Evolutionary conservation across 768 basidiomycete species (phyloP), one percentile per base, ranked within the genome.

Genomic region (Peribolospora kevripleyi): DNA sequence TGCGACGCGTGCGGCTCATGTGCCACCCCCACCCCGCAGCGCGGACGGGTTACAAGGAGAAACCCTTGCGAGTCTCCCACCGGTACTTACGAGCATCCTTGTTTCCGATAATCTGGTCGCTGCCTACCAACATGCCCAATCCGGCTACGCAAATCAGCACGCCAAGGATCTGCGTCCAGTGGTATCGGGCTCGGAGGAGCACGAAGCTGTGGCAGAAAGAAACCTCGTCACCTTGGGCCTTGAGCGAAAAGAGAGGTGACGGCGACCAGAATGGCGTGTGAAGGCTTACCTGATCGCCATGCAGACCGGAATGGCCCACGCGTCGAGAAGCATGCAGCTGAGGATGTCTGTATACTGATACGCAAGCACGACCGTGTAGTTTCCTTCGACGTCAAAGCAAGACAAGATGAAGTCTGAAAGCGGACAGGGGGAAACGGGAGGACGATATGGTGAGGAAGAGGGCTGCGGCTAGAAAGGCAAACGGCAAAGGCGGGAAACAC

Each of bases 71-170:
- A 25, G 25, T 25, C 25, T 25, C 25, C 25, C 25, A 25, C 25
- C 25, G 25, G 25, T 25, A 25, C 25, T 25, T 25, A 25, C 25
- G 25, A 25, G 25, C 56, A 48, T 59, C 55, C 48, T 62, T 62
- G 50, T 58, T 25, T 25, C 25, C 57, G 11, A 60, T 60, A 25
- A 59, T 51, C 42, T 54, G 57, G 43, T 64, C 63, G 51, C 56
- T 55, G 40, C 56, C 61, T 3, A 64, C 59, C 42, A 61, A 54
- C 46, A 63, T 52, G 14, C 55, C 63, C 13, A 64, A 56, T 10
- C 63, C 63, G n/a, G 50, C 54, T 42, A 64, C 59, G 48, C 60
- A 61, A 55, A 63, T 58, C 13, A 57, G n/a, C 37, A 61, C 62
- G 3, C 63, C 60, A 13, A 59, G 58, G 6, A 60, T 25, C 46